Base-by-base conservation (phyloP, 257 asterid species). In the Gynochthodes officinalis region DNA sequence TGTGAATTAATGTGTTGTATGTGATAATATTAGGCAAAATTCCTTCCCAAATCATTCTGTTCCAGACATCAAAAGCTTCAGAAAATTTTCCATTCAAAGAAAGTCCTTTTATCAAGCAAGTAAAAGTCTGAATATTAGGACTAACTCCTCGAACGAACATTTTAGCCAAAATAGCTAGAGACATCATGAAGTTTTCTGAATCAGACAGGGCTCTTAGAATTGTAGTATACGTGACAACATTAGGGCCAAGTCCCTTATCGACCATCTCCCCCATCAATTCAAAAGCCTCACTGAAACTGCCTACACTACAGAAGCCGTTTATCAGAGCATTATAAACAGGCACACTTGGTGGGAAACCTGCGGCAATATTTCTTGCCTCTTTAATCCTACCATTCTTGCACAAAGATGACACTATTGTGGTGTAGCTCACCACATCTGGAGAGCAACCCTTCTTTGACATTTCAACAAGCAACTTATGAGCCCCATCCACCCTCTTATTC, bases 351-450 rank as follows among this genome's bases (percentile, higher is more conserved):
- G 48, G 61, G 44, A 86, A 83, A 23, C 82, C 84, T 73, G 21
- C 23, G 42, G 86, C 87, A 77, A 91, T 65, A 62, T 86, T 90
- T 69, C 90, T 83, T 0, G 96, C 98, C 71, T 89, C 93, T 27
- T 76, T 72, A 71, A 86, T 71, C 76, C 75, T 81, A 64, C 96
- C 96, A 54, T 76, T 64, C 75, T 78, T 86, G 84, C 97, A 91
- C 88, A 89, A 76, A 65, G 88, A 91, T 27, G 97, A 86, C 28
- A 93, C 76, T 33, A 93, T 69, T 40, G 96, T 93, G 6, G 97
- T 83, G 57, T 88, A 87, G 86, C 98, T 93, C 65, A 89, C 97
- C 30, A 68, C 86, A 80, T 93, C 98, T 0, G 96, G 97, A 42
- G 78, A 86, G 78, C 93, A 93, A 4, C 89, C 96, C 84, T 88